phyloP scores from a whole-genome alignment of 2,329 filamentous ascomycete species.

The Fusarium virguliforme region DNA sequence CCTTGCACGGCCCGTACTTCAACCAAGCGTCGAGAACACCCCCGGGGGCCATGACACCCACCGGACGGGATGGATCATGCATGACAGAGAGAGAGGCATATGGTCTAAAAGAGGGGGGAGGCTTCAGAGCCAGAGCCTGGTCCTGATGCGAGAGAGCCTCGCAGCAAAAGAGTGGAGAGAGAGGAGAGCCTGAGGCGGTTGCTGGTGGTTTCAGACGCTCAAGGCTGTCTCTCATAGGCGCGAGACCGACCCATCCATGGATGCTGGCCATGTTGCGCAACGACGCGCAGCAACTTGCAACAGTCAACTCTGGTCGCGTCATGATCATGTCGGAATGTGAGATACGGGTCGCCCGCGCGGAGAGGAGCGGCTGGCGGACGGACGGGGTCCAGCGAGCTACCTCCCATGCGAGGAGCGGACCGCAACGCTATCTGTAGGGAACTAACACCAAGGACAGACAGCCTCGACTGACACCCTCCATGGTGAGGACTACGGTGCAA shows the following conservation, averaged over 20 bases:
- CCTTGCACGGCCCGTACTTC: conserved; percentile 38
- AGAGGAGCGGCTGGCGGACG: conserved; percentile 32
- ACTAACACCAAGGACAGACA: conserved; percentile 38
- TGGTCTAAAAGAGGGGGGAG: conserved; percentile 26
- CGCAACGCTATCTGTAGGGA: conserved; percentile 45
- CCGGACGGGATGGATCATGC: conserved; percentile 44
- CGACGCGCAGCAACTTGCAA: neutral
- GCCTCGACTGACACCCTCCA: conserved; percentile 37
- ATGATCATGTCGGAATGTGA: conserved; percentile 1
- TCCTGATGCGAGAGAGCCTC: conserved; percentile 21
- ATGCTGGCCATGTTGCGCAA: conserved; percentile 16
- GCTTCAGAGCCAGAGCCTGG: conserved; percentile 11
- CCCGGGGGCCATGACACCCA: conserved; percentile 34
- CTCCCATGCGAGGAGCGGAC: conserved; percentile 45
- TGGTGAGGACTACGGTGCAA: conserved; percentile 16
- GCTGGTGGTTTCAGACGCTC: conserved; percentile 35
- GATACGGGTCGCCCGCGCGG: conserved; percentile 20
- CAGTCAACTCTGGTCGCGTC: conserved; percentile 7
- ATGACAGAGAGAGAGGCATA: conserved; percentile 41
- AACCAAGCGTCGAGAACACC: conserved; percentile 33
- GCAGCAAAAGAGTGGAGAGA: conserved; percentile 21
- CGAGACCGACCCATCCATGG: conserved; percentile 15
- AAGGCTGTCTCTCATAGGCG: conserved; percentile 31
- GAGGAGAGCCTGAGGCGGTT: conserved; percentile 34
- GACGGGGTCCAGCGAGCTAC: conserved; percentile 31